Evolutionary conservation across 164 flowering plant genomes (phyloP), one percentile per base, ranked within the genome.

Genomic region (Annona cherimola): DNA sequence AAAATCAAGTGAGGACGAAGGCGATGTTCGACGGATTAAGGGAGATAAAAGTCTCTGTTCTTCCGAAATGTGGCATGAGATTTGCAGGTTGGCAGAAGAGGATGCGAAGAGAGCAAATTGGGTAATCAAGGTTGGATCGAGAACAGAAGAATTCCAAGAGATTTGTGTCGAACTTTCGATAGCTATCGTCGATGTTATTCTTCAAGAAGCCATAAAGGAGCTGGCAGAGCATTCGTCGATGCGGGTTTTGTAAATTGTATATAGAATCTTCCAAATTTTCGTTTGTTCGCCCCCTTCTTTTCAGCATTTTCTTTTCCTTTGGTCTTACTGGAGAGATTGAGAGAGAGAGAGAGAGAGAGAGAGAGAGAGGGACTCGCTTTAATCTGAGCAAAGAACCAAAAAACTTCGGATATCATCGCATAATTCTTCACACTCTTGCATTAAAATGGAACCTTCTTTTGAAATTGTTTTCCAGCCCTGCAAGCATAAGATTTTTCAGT

Each of bases 131-230:
- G 76, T 74, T 42, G 44, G 63, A 42, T 50, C 50, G 75, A 81
- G 73, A 73, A 11, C 63, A 35, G 79, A 84, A 70, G 87, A 86
- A 8, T 43, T 72, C 61, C 81, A 80, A 76, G 84, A 78, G n/a
- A 76, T 85, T 42, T 76, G 78, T 45, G 74, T 66, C 63, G 83
- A 83, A 68, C 45, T 85, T 45, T 85, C 74, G 20, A 69, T 75
- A 16, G 73, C 77, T 55, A 81, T 90, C 70, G 26, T 89, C n/a
- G 86, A 86, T 68, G 76, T 75, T 39, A 70, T 90, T 72, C 59
- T 89, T 61, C 73, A 74, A 9, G 94, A 89, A 61, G 45, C 84
- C 11, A 75, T 86, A 69, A 66, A 61, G n/a, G 81, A 83, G 74
- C 68, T 84, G 18, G 45, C 3, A 16, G 14, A 50, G 57, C 57